Evolutionary conservation across 1,284 basidiomycete species (phyloP).

Genomic region (Salmacisia buchloeana): DNA sequence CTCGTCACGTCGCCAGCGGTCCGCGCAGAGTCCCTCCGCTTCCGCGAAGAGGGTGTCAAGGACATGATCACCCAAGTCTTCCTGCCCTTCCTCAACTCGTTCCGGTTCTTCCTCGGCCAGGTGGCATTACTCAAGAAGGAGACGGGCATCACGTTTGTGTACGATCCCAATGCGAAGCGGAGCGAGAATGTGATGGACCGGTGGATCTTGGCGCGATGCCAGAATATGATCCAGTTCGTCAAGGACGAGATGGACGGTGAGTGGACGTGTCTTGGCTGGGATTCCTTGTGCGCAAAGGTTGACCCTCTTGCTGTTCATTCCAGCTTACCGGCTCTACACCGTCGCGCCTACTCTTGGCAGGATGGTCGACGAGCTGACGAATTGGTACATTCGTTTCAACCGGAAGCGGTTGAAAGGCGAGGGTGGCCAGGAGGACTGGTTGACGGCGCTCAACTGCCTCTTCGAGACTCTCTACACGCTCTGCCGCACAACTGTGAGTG

Average conservation of each 20-base stretch:
- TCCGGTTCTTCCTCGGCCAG: constrained; percentile 99
- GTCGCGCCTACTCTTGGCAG: constrained; percentile 90
- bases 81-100: constrained; percentile 97
- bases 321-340: constrained; percentile 90
- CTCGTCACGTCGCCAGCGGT: constrained; percentile 98
- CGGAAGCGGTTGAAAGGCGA: constrained; percentile 91
- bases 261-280: constrained; percentile 53
- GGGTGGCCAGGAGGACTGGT: constrained; percentile 81
- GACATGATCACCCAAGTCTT: constrained; percentile 92
- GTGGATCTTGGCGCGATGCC: constrained; percentile 95
- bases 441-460: constrained; percentile 84
- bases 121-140: constrained; percentile 81
- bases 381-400: constrained; percentile 99
- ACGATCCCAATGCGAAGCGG: constrained; percentile 76
- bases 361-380: constrained; percentile 92
- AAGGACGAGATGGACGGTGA: constrained; percentile 76
- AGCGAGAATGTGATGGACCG: constrained; percentile 95
- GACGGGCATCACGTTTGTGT: constrained; percentile 72
- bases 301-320: not conserved
- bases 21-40: constrained; percentile 91
- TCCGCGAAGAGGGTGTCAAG: constrained; percentile 95
- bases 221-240: constrained; percentile 88
- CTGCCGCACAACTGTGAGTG: constrained; percentile 68
- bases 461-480: constrained; percentile 93
- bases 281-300: constrained; percentile 17